Base-by-base conservation (phyloP, 305 asterid species). In the Lippia alba region DNA sequence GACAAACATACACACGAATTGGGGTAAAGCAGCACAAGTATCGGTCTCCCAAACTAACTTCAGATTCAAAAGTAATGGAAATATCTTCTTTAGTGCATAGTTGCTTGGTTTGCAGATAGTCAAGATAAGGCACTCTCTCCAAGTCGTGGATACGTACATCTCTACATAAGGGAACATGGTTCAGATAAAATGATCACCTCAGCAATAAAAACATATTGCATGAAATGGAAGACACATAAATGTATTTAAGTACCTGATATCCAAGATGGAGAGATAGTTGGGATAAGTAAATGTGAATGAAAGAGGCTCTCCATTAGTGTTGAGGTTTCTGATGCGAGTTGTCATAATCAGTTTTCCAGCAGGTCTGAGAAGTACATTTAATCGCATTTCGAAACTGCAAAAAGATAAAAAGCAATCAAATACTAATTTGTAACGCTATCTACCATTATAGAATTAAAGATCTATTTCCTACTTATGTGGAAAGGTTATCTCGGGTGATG, bases 91-190 rank as follows among this genome's bases (percentile, higher is more conserved):
- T 89, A 24, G 94, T 87, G 50, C 76, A 81, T 60, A 85, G 81
- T 75, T 76, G 78, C 73, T 54, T 85, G 17, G 81, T 77, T 81
- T 83, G 83, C 80, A 79, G 79, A 71, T 78, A 79, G 75, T 86
- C 91, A 64, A 87, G 86, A 73, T 87, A 87, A 80, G 85, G 86
- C 79, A 78, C 64, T 41, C 85, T 85, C 75, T 83, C 91, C 78
- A 87, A 64, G 70, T 91, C 94, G 76, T 87, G 91, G 33, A 87
- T 87, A 40, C 94, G 89, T 57, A 87, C 94, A 75, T 87, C 91
- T 66, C 94, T 85, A 78, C 40, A 65, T 64, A 64, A 8, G 57
- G 63, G 64, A 58, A 46, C 51, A 46, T 46, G 12, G 12, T 46
- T 46, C 0, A 10, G 14, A 46, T 46, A 46, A 24, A 24, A 24